These are phyloP conservation scores for Eruca vesicaria DNA, from an alignment of 441 rosid genomes.

Conservation along the genomic window DNA sequence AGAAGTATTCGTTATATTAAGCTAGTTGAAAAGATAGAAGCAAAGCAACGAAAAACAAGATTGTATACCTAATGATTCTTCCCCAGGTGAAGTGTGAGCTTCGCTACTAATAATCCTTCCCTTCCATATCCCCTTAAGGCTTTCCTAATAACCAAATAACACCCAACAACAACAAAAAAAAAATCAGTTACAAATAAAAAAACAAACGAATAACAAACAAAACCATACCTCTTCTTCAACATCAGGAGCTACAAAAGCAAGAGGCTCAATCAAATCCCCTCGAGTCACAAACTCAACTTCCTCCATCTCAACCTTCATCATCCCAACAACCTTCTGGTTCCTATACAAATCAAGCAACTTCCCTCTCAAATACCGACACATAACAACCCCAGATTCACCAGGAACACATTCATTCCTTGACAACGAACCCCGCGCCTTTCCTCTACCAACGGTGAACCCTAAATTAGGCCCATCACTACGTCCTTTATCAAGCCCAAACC, in stretches of 20 bases:
- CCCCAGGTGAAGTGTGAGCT: slow-evolving; percentile 48
- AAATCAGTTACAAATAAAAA: slow-evolving; percentile 12
- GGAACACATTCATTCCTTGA: slow-evolving; percentile 42
- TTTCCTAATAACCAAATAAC: slow-evolving; percentile 42
- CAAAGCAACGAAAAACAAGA: background rate
- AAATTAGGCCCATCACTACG: slow-evolving; percentile 58
- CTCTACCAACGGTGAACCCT: slow-evolving; percentile 83
- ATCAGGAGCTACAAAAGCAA: slow-evolving; percentile 79
- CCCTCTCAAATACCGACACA: slow-evolving; percentile 71
- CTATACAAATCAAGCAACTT: slow-evolving; percentile 94
- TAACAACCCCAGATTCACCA: slow-evolving; percentile 32
- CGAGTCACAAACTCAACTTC: slow-evolving; percentile 49
- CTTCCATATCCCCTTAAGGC: slow-evolving; percentile 65
- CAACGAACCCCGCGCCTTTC: slow-evolving; percentile 39
- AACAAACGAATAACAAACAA: background rate
- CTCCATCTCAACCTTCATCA: slow-evolving; percentile 66
- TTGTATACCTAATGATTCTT: slow-evolving; percentile 50
- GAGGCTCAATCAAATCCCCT: slow-evolving; percentile 47
- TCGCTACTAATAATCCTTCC: slow-evolving; percentile 71
- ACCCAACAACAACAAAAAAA: background rate
- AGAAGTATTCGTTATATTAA: background rate
- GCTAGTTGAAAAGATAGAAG: slow-evolving; percentile 13
- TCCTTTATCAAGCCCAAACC: slow-evolving; percentile 79
- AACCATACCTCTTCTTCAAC: slow-evolving; percentile 67
- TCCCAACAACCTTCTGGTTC: slow-evolving; percentile 43